Evolutionary conservation across 208 protist genomes (phyloP).

Genomic region (Trypanosomatidae sp.): DNA sequence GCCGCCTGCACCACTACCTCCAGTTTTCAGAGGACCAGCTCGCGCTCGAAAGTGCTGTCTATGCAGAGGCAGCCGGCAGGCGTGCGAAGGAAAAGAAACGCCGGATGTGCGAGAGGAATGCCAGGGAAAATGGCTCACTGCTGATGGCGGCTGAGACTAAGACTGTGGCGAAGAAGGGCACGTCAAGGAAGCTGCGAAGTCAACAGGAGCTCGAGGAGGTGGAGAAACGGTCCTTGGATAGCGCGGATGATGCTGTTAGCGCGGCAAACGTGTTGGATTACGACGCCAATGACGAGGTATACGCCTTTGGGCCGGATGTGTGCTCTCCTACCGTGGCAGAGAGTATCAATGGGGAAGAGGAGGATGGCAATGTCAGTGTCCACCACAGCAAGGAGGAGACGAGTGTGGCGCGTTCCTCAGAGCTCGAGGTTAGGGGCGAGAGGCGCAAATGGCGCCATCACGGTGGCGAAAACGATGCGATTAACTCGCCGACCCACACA

Average conservation of each 20-base stretch:
- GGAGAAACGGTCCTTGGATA: constrained; percentile 20
- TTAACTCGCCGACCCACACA: background rate
- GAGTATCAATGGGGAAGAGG: background rate
- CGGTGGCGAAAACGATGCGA: background rate
- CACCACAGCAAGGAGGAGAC: background rate
- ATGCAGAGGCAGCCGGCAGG: constrained; percentile 1
- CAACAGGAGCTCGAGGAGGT: constrained; percentile 7
- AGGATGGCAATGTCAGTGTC: constrained; percentile 2
- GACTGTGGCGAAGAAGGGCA: background rate
- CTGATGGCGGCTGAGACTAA: background rate
- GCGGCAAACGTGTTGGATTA: background rate
- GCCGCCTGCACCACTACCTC: constrained; percentile 18
- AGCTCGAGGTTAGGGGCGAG: background rate
- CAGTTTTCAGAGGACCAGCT: constrained; percentile 24
- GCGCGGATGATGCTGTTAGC: background rate
- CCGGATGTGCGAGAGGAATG: background rate
- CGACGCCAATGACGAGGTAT: background rate
- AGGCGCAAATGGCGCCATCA: constrained; percentile 10
- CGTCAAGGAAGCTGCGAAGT: background rate
- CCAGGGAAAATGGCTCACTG: background rate
- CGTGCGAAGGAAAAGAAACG: constrained; percentile 6
- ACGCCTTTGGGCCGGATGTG: background rate
- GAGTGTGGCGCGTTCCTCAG: background rate
- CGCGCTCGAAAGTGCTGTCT: constrained; percentile 8
- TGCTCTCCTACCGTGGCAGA: background rate